phyloP scores from a whole-genome alignment of 148 eudicot species.

The Fagopyrum homotropicum region DNA sequence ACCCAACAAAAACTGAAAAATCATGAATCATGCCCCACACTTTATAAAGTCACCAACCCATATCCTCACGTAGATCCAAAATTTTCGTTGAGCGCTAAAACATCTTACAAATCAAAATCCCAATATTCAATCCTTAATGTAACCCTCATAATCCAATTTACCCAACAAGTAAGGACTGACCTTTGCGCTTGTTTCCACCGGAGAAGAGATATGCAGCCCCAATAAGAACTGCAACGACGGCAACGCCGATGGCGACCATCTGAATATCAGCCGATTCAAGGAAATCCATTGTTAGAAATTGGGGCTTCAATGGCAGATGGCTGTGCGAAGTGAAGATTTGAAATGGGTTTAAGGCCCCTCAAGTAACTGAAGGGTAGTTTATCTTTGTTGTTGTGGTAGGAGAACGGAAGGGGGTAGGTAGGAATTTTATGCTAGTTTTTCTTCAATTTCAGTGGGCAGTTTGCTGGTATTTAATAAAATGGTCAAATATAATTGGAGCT shows the following conservation, averaged over 20 bases:
- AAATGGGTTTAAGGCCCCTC: not conserved
- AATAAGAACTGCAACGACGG: conserved; percentile 52
- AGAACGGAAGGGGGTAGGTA: conserved; percentile 4
- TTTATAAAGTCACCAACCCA: not conserved
- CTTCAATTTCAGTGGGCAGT: conserved; percentile 8
- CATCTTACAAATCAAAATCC: not conserved
- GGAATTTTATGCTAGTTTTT: not conserved
- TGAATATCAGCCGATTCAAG: conserved; percentile 43
- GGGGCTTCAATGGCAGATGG: not conserved
- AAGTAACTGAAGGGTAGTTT: not conserved
- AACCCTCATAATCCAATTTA: not conserved
- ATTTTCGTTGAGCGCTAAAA: not conserved
- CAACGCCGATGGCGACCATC: conserved; percentile 55
- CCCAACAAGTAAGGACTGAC: conserved; percentile 22
- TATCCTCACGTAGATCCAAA: not conserved
- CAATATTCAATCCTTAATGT: too few species aligned
- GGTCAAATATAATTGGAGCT: not conserved
- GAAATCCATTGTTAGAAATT: conserved; percentile 41
- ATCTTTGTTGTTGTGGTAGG: not conserved
- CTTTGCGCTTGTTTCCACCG: conserved; percentile 56
- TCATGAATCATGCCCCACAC: not conserved
- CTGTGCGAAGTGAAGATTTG: not conserved
- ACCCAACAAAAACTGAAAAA: conserved; percentile 7
- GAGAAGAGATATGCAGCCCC: conserved; percentile 42
- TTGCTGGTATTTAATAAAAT: conserved; percentile 1